Conservation (phyloP, 441 rosid species). For the Adansonia gregorii region DNA sequence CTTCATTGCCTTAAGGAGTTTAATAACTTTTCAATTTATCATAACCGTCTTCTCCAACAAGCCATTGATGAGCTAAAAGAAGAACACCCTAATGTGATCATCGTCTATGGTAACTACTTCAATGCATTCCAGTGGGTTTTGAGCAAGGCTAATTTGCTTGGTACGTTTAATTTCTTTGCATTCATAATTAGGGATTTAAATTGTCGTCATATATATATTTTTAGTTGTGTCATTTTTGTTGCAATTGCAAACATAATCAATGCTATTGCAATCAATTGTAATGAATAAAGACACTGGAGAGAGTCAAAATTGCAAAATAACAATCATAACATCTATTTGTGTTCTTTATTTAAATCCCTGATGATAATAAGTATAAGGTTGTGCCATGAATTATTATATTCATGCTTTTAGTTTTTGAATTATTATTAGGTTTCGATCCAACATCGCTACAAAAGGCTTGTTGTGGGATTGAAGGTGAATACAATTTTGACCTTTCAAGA, state of each 20-base stretch:
- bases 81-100: conserved; percentile 31
- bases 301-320: too few relatives aligned
- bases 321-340: too few relatives aligned
- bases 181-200: not conserved
- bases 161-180: not conserved
- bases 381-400: not conserved
- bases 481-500: conserved; percentile 29
- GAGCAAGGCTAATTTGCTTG: not conserved
- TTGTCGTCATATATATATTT: too few relatives aligned
- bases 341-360: too few relatives aligned
- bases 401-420: not conserved
- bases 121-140: conserved; percentile 39
- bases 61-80: conserved; percentile 36
- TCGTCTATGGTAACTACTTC: conserved; percentile 42
- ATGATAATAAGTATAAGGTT: not conserved
- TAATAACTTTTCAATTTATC: conserved; percentile 37
- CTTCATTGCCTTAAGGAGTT: conserved; percentile 39
- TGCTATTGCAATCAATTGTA: too few relatives aligned
- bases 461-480: conserved; percentile 46
- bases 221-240: too few relatives aligned
- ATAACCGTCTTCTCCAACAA: conserved; percentile 37
- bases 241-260: too few relatives aligned
- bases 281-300: too few relatives aligned
- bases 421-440: conserved; percentile 36
- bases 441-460: conserved; percentile 40